Evolutionary conservation across 495 filamentous ascomycete species (phyloP), one percentile per base, ranked within the genome.

Genomic region (Neurospora sp.): DNA sequence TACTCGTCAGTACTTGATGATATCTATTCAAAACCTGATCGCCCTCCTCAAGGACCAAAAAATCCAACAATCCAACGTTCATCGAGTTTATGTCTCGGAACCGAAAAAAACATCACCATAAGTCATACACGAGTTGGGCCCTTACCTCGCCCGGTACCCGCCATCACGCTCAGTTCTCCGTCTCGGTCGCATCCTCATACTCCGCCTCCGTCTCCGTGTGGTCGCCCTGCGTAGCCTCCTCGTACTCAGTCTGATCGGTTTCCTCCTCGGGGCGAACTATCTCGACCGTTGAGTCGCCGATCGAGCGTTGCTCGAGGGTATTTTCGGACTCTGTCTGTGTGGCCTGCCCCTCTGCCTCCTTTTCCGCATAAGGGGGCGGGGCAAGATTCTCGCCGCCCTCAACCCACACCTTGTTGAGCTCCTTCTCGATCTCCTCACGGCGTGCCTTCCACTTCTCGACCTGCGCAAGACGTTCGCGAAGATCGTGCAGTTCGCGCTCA

Each of bases 371-470:
- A 8, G 79, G 72, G 35, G 86, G 86, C 39, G 82, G 81, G 3
- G 76, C 77, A 20, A 86, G 73, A 9, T 78, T 77, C 18, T 83
- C 84, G 8, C 81, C 83, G 5, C 81, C 81, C 53, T 83, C 86
- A 7, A 88, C 84, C 87, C 86, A 89, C 35, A 89, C 88, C 75
- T 84, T 83, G 59, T 81, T 83, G 37, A 90, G 77, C 77, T 87
- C 83, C 70, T 76, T 79, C 59, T 89, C 82, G 72, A 99, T 96
- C 75, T 93, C 90, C 71, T 90, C 88, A 22, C 90, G 89, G 44
- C 96, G 87, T 69, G 82, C 80, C 85, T 94, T 92, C 93, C 92
- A 95, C 77, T 90, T 86, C 65, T 95, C 92, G 0, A 97, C 94
- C 79, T 92, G 90, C 22, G 87, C 87, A 4, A 98, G 81, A 16